Evolutionary conservation across 2,329 filamentous ascomycete species (phyloP), one percentile per base, ranked within the genome.

Genomic region (Cladosporium sp.): DNA sequence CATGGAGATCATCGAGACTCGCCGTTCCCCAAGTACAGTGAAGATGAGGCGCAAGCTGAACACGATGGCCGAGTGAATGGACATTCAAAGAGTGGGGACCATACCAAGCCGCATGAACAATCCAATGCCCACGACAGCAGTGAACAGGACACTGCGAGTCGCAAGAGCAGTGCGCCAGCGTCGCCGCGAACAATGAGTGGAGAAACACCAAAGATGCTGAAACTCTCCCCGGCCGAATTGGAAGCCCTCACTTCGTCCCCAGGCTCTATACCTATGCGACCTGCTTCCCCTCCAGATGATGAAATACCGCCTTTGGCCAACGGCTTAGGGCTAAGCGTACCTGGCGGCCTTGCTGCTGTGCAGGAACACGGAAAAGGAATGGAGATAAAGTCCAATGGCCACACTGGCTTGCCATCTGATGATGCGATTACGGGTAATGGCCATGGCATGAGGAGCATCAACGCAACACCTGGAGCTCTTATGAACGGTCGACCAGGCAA

Each of bases 201-300:
- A 44, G 64, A 66, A 2, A 66, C 64, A 31, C 49, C 64, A 14
- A 62, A 77, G 67, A 73, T 82, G 3, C 73, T 84, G 66, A 87
- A 85, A 70, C 75, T 87, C 33, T 86, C 85, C 3, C 81, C 82
- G 2, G 80, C 80, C 49, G 81, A 86, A 72, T 83, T 87, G 2
- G 80, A 84, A 50, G 83, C 85, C 53, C 79, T 87, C 50, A 85
- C 83, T 6, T 78, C 80, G 18, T 84, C 84, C 14, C 83, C 84
- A 10, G 79, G 83, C 18, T 86, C 83, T 50, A 78, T 86, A n/a
- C 83, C 84, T 3, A 72, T 84, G 44, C 80, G 82, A 31, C 73
- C 80, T 16, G 78, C 79, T 10, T 72, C 77, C 6, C 76, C 74
- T 5, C 77, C 80, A 23, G 69, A 71, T 5, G 78, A 79, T 65